Evolutionary conservation across 805 yeast genomes (phyloP).

Genomic region (Candida endomychidarum): DNA sequence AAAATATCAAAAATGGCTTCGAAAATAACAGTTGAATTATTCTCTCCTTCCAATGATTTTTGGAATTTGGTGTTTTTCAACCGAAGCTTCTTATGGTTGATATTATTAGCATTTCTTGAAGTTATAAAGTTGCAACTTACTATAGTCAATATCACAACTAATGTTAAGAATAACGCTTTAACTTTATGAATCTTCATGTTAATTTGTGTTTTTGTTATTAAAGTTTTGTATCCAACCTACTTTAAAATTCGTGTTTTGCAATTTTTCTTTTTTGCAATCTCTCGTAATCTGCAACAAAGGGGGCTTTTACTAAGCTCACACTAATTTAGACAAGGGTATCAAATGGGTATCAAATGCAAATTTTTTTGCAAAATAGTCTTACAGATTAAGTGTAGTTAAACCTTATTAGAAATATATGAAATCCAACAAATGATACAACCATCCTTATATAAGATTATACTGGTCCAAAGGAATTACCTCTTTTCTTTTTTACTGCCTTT

Average conservation of each 20-base stretch:
- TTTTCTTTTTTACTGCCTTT: neutral
- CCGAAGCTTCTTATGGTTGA: neutral
- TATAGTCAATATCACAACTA: neutral
- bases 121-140: neutral
- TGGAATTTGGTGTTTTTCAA: neutral
- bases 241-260: no score
- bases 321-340: no score
- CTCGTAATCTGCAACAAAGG: no score
- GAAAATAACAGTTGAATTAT: neutral
- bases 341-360: no score
- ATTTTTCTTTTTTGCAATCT: neutral
- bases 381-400: no score
- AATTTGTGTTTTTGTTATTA: neutral
- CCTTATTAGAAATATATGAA: no score
- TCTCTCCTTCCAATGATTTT: neutral
- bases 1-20: conserved; percentile 4
- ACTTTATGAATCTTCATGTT: neutral
- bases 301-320: no score
- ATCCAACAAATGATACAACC: no score
- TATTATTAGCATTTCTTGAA: neutral
- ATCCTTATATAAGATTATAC: neutral
- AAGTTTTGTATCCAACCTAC: no score
- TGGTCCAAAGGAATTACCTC: neutral
- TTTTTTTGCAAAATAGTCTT: no score
- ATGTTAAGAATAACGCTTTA: neutral